Evolutionary conservation across 2,329 filamentous ascomycete genomes (phyloP).

Genomic region (Xylariaceae sp.): DNA sequence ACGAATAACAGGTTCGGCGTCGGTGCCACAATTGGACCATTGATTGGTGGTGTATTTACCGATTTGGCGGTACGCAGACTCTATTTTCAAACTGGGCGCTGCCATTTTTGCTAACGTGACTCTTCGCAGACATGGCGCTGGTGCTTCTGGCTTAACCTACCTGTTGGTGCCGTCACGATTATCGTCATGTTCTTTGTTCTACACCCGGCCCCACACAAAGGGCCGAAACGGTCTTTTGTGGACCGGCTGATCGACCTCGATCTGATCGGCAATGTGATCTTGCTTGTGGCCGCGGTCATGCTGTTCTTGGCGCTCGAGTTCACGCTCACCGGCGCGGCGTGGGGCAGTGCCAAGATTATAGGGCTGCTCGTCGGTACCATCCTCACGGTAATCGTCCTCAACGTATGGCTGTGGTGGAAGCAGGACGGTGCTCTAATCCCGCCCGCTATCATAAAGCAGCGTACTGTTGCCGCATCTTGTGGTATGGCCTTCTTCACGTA

Average conservation of each 20-base stretch:
- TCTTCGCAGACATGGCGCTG: slow-evolving; percentile 45
- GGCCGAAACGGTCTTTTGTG: slow-evolving; percentile 26
- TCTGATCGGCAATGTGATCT: slow-evolving; percentile 49
- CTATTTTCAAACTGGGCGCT: too few relatives aligned
- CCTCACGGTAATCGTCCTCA: slow-evolving; percentile 39
- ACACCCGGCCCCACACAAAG: slow-evolving; percentile 30
- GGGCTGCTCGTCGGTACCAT: slow-evolving; percentile 41
- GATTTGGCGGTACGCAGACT: slow-evolving; percentile 40
- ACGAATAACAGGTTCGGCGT: slow-evolving; percentile 44
- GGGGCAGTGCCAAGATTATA: slow-evolving; percentile 52
- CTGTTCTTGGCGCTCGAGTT: slow-evolving; percentile 55
- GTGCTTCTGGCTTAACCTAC: slow-evolving; percentile 52
- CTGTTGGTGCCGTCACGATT: slow-evolving; percentile 45
- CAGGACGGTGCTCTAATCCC: slow-evolving; percentile 52
- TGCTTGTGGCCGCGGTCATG: slow-evolving; percentile 52
- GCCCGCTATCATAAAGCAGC: slow-evolving; percentile 49
- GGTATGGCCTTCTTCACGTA: slow-evolving; percentile 49
- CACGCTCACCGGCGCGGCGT: slow-evolving; percentile 51
- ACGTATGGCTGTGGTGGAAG: slow-evolving; percentile 45
- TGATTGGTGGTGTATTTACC: slow-evolving; percentile 46
- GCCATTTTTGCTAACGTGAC: not conserved
- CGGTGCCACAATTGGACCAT: slow-evolving; percentile 43
- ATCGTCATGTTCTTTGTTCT: slow-evolving; percentile 40
- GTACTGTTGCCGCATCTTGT: slow-evolving; percentile 48
- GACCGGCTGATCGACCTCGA: slow-evolving; percentile 41